Base-by-base conservation (phyloP, 139 green algal genomes). In the Closterium sp. region DNA sequence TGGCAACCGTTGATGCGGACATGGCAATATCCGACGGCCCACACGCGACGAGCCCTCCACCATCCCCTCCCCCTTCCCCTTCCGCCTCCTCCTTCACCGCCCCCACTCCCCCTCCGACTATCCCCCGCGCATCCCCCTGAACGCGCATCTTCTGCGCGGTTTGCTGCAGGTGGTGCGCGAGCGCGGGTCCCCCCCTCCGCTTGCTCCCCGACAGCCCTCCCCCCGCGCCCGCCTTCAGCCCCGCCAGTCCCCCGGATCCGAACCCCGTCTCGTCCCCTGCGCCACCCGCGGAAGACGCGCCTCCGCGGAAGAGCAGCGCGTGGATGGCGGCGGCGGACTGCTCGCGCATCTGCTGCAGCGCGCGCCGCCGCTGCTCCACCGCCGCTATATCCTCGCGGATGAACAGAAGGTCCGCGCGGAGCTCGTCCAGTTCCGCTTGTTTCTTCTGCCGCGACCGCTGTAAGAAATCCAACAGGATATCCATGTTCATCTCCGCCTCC, bases 391-490 rank as follows among this genome's bases (percentile, higher is more conserved):
- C 92, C 17, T 94, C 84, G 5, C 90, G 27, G 22, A 94, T 28
- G 7, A 90, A 93, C 3, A 32, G 31, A 11, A 94, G 32, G 30
- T 94, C 92, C 17, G 31, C 70, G 19, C 86, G 27, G 11, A 94
- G 31, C 85, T 94, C 92, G 19, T 93, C 32, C 19, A 94, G 13
- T 30, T 94, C 86, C 38, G 62, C 79, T 90, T 93, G 92, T 31
- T 94, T 94, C 28, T 94, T 91, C 24, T 87, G 90, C n/a, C 90
- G 70, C 4, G 92, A 94, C 17, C 86, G 73, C 27, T 94, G 89
- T 73, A 94, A 91, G 22, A 94, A 94, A 4, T 94, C 90, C 2
- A 94, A 7, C 2, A 94, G 86, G 38, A 94, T 94, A n/a, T 94
- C 90, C 92, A 94, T 94, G 88, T 94, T 94, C 24, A 91, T 70